Percentiles rank a stretch among this genome's conserved stretches.
These are phyloP conservation scores for Leucocoprinus sp. DNA, from an alignment of 768 basidiomycete species.

Conservation along the genomic window DNA sequence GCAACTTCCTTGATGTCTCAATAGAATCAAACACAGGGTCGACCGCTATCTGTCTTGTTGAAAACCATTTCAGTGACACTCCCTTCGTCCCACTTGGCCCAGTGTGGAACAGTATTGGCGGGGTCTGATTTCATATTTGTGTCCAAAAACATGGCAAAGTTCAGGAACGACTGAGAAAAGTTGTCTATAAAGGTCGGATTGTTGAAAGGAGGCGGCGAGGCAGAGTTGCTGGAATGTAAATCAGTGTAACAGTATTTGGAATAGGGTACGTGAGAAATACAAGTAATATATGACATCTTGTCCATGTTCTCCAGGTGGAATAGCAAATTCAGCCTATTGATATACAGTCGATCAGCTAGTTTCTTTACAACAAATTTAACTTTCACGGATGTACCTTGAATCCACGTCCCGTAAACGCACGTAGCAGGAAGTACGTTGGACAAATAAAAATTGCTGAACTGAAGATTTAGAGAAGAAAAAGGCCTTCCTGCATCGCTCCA, in stretches of 20 bases:
- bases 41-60: slow-evolving; percentile 26
- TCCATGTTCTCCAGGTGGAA: slow-evolving; percentile 33
- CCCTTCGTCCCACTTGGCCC: slow-evolving; percentile 22
- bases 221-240: neutral
- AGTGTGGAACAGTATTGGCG: slow-evolving; percentile 29
- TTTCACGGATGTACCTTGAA: slow-evolving; percentile 31
- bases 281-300: slow-evolving; percentile 34
- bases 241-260: neutral
- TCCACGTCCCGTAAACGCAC: slow-evolving; percentile 21
- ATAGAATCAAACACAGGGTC: slow-evolving; percentile 15
- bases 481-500: neutral
- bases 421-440: slow-evolving; percentile 32
- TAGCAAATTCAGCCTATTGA: slow-evolving; percentile 34
- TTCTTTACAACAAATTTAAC: neutral
- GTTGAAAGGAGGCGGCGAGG: slow-evolving; percentile 20
- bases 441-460: slow-evolving; percentile 36
- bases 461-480: neutral
- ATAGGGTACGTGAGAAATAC: slow-evolving; percentile 23
- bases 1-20: neutral
- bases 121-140: slow-evolving; percentile 22
- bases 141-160: slow-evolving; percentile 25
- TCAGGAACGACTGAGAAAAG: slow-evolving; percentile 30
- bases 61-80: slow-evolving; percentile 36
- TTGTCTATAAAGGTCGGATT: slow-evolving; percentile 29
- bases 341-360: neutral